phyloP scores from a whole-genome alignment of 345 rosid species.

The Limnanthes douglasii region DNA sequence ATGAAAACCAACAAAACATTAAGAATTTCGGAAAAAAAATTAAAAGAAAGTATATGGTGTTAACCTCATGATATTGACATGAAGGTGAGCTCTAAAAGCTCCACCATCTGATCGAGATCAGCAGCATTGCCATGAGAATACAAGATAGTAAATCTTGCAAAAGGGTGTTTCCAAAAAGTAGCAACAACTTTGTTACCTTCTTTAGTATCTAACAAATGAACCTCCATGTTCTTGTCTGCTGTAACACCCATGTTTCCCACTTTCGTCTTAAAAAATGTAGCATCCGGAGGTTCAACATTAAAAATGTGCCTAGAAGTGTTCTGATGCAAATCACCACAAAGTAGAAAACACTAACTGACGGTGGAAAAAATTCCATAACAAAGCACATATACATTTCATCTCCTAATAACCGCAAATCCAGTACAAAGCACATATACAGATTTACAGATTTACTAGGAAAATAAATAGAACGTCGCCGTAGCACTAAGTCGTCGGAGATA shows the following conservation, averaged over 20 bases:
- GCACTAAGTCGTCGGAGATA: no score
- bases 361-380: no score
- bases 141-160: conserved; percentile 73
- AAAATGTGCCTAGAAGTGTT: no score
- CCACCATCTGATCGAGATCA: conserved; percentile 92
- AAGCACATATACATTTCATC: no score
- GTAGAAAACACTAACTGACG: no score
- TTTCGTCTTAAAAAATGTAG: no score
- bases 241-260: conserved; percentile 62
- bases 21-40: background rate
- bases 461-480: no score
- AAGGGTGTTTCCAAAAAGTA: conserved; percentile 91
- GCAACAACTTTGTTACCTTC: conserved; percentile 73
- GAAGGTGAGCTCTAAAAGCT: conserved; percentile 92
- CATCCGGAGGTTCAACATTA: no score
- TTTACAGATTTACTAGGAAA: no score
- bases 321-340: no score
- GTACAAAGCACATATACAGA: no score
- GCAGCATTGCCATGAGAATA: conserved; percentile 99
- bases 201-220: conserved; percentile 65
- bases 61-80: conserved; percentile 93
- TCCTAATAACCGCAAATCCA: no score
- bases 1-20: background rate
- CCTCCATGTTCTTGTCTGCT: conserved; percentile 68
- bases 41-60: background rate